Base-by-base conservation (phyloP, 1,139 yeast genomes). In the Saccharomyces hybrid region DNA sequence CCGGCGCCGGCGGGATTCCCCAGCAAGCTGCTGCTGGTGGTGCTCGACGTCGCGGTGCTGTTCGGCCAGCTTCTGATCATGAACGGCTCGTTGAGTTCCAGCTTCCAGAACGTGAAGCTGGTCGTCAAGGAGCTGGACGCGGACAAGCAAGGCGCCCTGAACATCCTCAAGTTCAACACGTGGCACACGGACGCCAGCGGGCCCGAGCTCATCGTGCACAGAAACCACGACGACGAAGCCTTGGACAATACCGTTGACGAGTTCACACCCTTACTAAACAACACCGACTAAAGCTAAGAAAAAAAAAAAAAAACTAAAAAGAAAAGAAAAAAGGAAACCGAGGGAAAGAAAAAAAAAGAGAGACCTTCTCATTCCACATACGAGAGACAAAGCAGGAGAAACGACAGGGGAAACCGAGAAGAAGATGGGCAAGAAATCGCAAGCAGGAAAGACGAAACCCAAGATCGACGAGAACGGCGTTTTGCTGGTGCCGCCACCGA, bases 401-500 rank as follows among this genome's bases (percentile, higher is more conserved):
- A 34, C 9, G 21, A 34, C 42, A 34, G 16, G 21, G 19, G 2
- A 16, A 21, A 21, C 21, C 4, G 4, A 21, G 21, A 21, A 21
- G 21, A 38, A 38, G 12, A 38, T 38, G 44, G 44, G 24, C n/a
- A 38, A 38, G 44, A 38, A 38, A 38, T 26, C 44, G 12, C 44
- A 38, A 11, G 26, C n/a, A 38, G n/a, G 24, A 16, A 38, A 19
- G 44, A 19, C 3, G 12, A 38, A 38, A 4, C 44, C 44, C 3
- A 3, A 38, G 11, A 38, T 60, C 8, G 64, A 60, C 51, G 63
- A 57, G n/a, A 52, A 60, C 53, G 67, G 67, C 2, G 54, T 55
- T 2, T 42, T 64, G 2, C 42, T 58, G 6, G 49, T 58, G 3
- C 59, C 58, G 12, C 64, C 66, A 4, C 69, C 70, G 27, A 62